Percentiles rank a stretch among this genome's conserved stretches.
Conservation (phyloP, 148 eudicot genomes). For the Gaultheria prostrata region DNA sequence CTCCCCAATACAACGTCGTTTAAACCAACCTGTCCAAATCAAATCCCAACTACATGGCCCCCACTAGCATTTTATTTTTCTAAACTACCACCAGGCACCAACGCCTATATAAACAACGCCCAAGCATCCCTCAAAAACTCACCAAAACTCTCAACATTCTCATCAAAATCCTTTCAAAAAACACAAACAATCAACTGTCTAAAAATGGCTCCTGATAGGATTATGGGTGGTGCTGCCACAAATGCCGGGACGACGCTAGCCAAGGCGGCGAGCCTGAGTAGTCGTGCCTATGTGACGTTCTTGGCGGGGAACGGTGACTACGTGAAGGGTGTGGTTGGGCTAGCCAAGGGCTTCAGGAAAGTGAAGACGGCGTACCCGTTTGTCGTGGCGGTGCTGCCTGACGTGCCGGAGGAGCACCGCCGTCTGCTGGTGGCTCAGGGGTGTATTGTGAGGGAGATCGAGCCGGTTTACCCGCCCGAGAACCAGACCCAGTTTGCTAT, state of each 20-base stretch:
- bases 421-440: slow-evolving; percentile 62
- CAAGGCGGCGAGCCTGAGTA: slow-evolving; percentile 34
- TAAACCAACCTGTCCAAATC: not conserved
- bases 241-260: slow-evolving; percentile 14
- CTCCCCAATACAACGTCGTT: not conserved
- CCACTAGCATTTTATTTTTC: not conserved
- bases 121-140: not conserved
- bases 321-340: slow-evolving; percentile 76
- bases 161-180: not conserved
- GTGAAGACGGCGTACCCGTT: slow-evolving; percentile 56
- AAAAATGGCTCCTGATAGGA: slow-evolving; percentile 21
- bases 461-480: slow-evolving; percentile 67
- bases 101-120: not conserved
- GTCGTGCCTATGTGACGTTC: slow-evolving; percentile 63
- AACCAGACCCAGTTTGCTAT: slow-evolving; percentile 75
- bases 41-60: not conserved
- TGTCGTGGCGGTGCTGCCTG: slow-evolving; percentile 76
- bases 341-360: slow-evolving; percentile 79
- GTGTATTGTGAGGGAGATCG: slow-evolving; percentile 63
- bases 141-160: not conserved
- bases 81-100: not conserved
- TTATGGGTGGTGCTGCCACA: not conserved
- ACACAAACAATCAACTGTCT: not conserved
- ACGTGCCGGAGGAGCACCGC: slow-evolving; percentile 83
- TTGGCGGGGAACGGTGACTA: slow-evolving; percentile 83